These are phyloP conservation scores for Iberis amara DNA, from an alignment of 441 rosid genomes.

Conservation along the genomic window DNA sequence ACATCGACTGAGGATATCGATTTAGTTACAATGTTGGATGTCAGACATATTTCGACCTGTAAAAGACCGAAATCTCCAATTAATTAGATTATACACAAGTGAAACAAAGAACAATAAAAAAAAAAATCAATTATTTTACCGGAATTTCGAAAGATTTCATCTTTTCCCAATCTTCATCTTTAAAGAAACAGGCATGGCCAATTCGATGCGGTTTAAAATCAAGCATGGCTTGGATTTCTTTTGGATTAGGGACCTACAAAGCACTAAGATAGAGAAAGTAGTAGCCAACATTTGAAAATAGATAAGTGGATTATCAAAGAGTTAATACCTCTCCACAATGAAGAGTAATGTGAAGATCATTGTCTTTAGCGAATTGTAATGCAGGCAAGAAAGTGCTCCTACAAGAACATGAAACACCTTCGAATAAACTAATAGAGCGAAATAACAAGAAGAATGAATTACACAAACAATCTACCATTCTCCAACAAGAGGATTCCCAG, in stretches of 20 bases:
- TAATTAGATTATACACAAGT: background rate
- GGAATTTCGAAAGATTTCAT: slow-evolving; percentile 61
- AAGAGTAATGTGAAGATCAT: slow-evolving; percentile 72
- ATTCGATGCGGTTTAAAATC: slow-evolving; percentile 78
- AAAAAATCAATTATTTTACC: slow-evolving; percentile 37
- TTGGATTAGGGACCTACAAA: slow-evolving; percentile 73
- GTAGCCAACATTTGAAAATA: slow-evolving; percentile 1
- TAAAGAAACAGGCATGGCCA: slow-evolving; percentile 82
- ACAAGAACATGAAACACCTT: slow-evolving; percentile 27
- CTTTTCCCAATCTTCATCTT: slow-evolving; percentile 54
- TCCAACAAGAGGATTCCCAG: slow-evolving; percentile 85
- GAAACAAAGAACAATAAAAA: background rate
- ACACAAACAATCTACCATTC: slow-evolving; percentile 47
- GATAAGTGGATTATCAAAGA: slow-evolving; percentile 18
- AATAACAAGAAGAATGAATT: background rate
- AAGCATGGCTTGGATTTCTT: slow-evolving; percentile 77
- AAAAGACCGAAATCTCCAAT: slow-evolving; percentile 14
- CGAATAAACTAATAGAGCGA: slow-evolving; percentile 1
- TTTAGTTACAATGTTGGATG: slow-evolving; percentile 81
- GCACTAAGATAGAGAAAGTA: slow-evolving; percentile 57
- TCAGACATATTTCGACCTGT: slow-evolving; percentile 94
- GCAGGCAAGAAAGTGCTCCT: slow-evolving; percentile 87
- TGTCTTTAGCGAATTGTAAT: slow-evolving; percentile 60
- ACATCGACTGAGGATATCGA: slow-evolving; percentile 69
- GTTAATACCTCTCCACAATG: slow-evolving; percentile 89